Conservation (phyloP, 2,329 filamentous ascomycete species). For the Ophiostoma australiae region DNA sequence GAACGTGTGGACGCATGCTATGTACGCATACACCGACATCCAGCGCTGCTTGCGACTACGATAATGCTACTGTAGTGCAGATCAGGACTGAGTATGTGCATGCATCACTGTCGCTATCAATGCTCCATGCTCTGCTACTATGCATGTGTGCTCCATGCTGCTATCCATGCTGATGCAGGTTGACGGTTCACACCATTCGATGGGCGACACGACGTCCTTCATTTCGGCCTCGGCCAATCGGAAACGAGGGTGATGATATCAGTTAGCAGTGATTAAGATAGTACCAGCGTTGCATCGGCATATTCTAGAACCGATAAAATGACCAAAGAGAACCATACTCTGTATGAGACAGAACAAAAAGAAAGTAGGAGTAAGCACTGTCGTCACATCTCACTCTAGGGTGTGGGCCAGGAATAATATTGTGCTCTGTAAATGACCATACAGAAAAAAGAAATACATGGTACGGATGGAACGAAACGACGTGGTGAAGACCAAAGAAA, state of each 20-base stretch:
- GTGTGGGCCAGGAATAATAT: background rate
- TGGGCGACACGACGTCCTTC: slow-evolving; percentile 9
- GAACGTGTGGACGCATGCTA: background rate
- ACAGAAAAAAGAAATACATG: background rate
- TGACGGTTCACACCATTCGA: background rate
- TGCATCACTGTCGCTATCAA: background rate
- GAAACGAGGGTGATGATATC: slow-evolving; percentile 1
- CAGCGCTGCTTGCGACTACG: background rate
- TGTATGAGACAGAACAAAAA: background rate
- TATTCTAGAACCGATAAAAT: slow-evolving; percentile 1
- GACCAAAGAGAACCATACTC: background rate
- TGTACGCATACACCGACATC: background rate
- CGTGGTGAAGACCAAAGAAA: background rate
- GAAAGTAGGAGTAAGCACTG: background rate
- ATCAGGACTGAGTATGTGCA: background rate
- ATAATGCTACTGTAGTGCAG: background rate
- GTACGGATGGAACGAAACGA: slow-evolving; percentile 2
- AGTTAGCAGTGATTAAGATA: background rate
- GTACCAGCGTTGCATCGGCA: background rate
- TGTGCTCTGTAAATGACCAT: background rate
- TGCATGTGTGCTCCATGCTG: too few species aligned
- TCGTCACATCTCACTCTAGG: slow-evolving; percentile 5
- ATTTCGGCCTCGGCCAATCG: slow-evolving; percentile 20
- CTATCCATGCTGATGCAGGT: background rate
- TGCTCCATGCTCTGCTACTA: too few species aligned